These are phyloP conservation scores for Talaromyces albobiverticillius DNA, from an alignment of 2,329 filamentous ascomycete species.

Conservation along the genomic window DNA sequence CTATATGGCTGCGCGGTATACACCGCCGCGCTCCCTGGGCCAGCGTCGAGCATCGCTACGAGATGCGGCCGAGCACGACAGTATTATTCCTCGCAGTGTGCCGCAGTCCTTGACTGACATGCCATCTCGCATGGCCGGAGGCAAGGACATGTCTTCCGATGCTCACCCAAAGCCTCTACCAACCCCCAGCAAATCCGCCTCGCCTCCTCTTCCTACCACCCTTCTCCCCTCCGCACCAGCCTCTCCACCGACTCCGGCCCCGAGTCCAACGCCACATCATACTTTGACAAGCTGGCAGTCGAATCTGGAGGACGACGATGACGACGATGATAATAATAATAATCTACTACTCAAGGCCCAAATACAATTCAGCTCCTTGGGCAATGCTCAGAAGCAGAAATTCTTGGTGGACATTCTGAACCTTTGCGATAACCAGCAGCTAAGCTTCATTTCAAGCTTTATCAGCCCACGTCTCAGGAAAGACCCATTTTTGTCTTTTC, in stretches of 20 bases:
- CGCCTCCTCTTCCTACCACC: slow-evolving; percentile 56
- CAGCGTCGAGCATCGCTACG: slow-evolving; percentile 25
- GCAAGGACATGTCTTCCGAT: slow-evolving; percentile 25
- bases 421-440: slow-evolving; percentile 88
- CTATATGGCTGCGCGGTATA: slow-evolving; percentile 17
- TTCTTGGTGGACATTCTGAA: slow-evolving; percentile 86
- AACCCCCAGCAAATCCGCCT: slow-evolving; percentile 50
- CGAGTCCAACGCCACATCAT: slow-evolving; percentile 63
- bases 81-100: slow-evolving; percentile 23
- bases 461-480: slow-evolving; percentile 93
- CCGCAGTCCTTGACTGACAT: slow-evolving; percentile 28
- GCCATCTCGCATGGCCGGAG: slow-evolving; percentile 27
- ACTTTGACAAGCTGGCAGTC: slow-evolving; percentile 51
- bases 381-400: slow-evolving; percentile 71
- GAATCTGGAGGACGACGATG: slow-evolving; percentile 19
- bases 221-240: slow-evolving; percentile 64
- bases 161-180: slow-evolving; percentile 41
- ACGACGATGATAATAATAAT: slow-evolving; percentile 82
- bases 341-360: slow-evolving; percentile 76
- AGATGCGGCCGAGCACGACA: slow-evolving; percentile 30
- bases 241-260: slow-evolving; percentile 65
- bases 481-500: slow-evolving; percentile 88
- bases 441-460: slow-evolving; percentile 95
- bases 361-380: slow-evolving; percentile 75
- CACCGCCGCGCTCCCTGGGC: slow-evolving; percentile 23